Evolutionary conservation across 148 eudicot species (phyloP), one percentile per base, ranked within the genome.

Genomic region (Diospyros kaki): DNA sequence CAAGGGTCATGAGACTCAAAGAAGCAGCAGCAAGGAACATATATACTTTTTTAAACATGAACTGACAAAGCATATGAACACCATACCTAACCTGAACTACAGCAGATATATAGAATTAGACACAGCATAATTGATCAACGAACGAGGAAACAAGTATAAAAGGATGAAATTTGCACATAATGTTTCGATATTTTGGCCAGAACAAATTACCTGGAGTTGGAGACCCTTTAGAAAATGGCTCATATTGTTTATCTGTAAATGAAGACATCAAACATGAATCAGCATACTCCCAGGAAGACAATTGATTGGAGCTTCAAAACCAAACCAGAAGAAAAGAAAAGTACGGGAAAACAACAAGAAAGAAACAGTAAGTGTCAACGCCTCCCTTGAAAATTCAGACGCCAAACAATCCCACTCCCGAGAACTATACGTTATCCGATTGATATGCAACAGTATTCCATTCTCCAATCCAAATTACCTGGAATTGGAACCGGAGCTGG

Each of bases 401-500:
- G 28, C 28, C 28, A 5, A 68, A 68, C 9, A 6, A 6, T 11
- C 5, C 4, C 28, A 28, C 28, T 28, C 28, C 28, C 0, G 28
- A 28, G 28, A 28, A 28, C 28, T 28, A 28, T 28, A 28, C 28
- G 28, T 28, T 28, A 28, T 28, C 28, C 28, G 28, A 28, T 28
- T 28, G 28, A 28, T 28, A 28, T 28, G 28, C 28, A 28, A 28
- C 28, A 28, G 28, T 28, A 28, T 28, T 0, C 28, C 28, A 28
- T 28, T 28, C 28, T 28, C 28, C 28, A 28, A 45, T 5, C 2
- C 42, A 41, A 1, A 56, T 64, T 75, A 89, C 93, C 91, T 58
- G 96, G 86, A 77, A 87, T 75, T 14, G 93, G 90, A 53, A 70
- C 73, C 13, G 93, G 90, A 53, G 68, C 73, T 46, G 91, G 89